These are phyloP conservation scores for Coemansia sp. DNA, from an alignment of 192 early-diverging fungal genomes.

Conservation along the genomic window DNA sequence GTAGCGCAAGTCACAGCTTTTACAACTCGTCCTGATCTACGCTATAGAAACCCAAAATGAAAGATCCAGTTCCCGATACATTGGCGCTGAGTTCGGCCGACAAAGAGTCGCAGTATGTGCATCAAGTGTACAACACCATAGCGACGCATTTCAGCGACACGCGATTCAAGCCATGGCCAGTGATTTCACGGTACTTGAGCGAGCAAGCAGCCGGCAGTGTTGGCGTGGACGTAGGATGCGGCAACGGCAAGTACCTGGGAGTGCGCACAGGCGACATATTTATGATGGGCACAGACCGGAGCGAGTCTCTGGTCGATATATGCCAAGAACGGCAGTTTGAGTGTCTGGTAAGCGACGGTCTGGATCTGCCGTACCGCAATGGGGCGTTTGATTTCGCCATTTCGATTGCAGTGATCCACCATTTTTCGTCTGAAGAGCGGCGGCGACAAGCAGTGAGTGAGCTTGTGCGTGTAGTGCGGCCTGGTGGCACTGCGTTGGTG, in stretches of 20 bases:
- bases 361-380: slow-evolving; percentile 71
- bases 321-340: slow-evolving; percentile 72
- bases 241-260: slow-evolving; percentile 96
- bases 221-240: slow-evolving; percentile 94
- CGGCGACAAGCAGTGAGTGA: slow-evolving; percentile 73
- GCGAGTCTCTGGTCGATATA: slow-evolving; percentile 77
- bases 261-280: slow-evolving; percentile 71
- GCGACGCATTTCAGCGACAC: slow-evolving; percentile 92
- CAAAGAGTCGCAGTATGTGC: slow-evolving; percentile 82
- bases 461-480: slow-evolving; percentile 70
- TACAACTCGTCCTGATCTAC: too few relatives aligned
- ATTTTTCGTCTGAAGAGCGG: slow-evolving; percentile 79
- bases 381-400: slow-evolving; percentile 86
- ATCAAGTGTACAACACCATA: slow-evolving; percentile 89
- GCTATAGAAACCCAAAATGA: slow-evolving; percentile 15
- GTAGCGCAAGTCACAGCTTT: too few relatives aligned
- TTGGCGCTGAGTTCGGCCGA: slow-evolving; percentile 24
- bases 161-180: slow-evolving; percentile 98
- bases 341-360: slow-evolving; percentile 77
- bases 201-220: slow-evolving; percentile 65
- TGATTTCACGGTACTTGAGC: slow-evolving; percentile 81
- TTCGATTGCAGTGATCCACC: slow-evolving; percentile 96
- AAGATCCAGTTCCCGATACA: slow-evolving; percentile 38
- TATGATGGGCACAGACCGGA: slow-evolving; percentile 84
- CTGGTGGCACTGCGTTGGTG: slow-evolving; percentile 71